Conservation (phyloP, 1,139 yeast species). For the Blastobotrys buckinghamii region DNA sequence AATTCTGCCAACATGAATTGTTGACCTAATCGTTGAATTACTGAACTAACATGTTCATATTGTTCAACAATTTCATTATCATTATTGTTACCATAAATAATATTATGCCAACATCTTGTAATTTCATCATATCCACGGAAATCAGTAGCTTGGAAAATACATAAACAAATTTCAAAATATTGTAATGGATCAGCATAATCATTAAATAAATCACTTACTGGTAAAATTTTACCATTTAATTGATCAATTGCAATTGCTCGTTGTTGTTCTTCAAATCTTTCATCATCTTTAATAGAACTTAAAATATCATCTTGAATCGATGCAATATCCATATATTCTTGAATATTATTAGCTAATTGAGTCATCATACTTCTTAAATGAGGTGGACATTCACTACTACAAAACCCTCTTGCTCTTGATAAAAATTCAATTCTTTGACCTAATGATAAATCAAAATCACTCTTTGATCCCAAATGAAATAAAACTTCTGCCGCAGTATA, state of each 20-base stretch:
- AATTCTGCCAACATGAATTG: slow-evolving; percentile 53
- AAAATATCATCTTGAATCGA: slow-evolving; percentile 81
- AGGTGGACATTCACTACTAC: slow-evolving; percentile 80
- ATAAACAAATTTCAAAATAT: slow-evolving; percentile 73
- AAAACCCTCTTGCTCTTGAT: slow-evolving; percentile 89
- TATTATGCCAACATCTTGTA: slow-evolving; percentile 34
- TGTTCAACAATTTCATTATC: slow-evolving; percentile 16
- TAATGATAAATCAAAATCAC: slow-evolving; percentile 64
- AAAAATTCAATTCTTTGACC: slow-evolving; percentile 78
- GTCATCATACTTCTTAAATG: slow-evolving; percentile 65
- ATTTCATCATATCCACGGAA: slow-evolving; percentile 36
- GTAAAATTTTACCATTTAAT: slow-evolving; percentile 59
- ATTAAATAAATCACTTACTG: slow-evolving; percentile 76
- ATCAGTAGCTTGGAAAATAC: slow-evolving; percentile 78
- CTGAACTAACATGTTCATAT: slow-evolving; percentile 34
- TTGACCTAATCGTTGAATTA: slow-evolving; percentile 44
- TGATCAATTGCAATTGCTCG: slow-evolving; percentile 43
- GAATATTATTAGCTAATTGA: slow-evolving; percentile 61
- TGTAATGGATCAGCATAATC: slow-evolving; percentile 84
- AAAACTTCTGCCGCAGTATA: slow-evolving; percentile 80
- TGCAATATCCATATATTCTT: slow-evolving; percentile 82
- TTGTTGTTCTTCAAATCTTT: slow-evolving; percentile 45
- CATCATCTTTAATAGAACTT: slow-evolving; percentile 52
- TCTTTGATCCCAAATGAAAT: slow-evolving; percentile 57
- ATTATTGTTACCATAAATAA: slow-evolving; percentile 24